Evolutionary conservation across 495 filamentous ascomycete species (phyloP).

Genomic region (Hypomontagnella monticulosa): DNA sequence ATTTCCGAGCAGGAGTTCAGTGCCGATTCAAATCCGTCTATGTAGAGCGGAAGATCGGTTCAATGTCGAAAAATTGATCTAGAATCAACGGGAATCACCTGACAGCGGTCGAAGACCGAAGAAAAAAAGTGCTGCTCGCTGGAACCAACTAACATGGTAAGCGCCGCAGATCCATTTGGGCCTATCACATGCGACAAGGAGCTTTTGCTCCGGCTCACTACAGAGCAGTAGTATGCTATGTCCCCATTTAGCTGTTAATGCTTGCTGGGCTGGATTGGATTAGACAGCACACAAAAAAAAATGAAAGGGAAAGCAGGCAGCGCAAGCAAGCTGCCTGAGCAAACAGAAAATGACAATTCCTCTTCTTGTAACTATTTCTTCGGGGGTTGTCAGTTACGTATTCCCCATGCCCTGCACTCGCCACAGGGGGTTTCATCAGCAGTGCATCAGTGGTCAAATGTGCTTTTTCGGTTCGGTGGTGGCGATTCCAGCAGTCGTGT

Average conservation of each 20-base stretch:
- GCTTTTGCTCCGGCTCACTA: slow-evolving; percentile 50
- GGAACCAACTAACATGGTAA: slow-evolving; percentile 45
- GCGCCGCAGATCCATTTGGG: slow-evolving; percentile 42
- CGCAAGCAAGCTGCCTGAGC: slow-evolving; percentile 33
- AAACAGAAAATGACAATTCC: slow-evolving; percentile 40
- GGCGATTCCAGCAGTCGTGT: slow-evolving; percentile 35
- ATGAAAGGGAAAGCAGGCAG: slow-evolving; percentile 37
- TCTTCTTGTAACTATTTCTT: slow-evolving; percentile 30
- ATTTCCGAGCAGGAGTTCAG: slow-evolving; percentile 5
- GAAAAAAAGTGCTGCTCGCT: slow-evolving; percentile 25
- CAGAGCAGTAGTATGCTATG: slow-evolving; percentile 33
- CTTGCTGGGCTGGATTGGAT: slow-evolving; percentile 21
- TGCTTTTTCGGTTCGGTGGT: slow-evolving; percentile 36
- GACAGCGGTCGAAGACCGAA: slow-evolving; percentile 30
- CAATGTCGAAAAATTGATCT: slow-evolving; percentile 24
- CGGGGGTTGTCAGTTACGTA: slow-evolving; percentile 41
- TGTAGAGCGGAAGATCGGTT: slow-evolving; percentile 25
- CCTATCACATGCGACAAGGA: slow-evolving; percentile 49
- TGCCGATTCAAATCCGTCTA: slow-evolving; percentile 10
- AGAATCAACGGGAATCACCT: slow-evolving; percentile 30
- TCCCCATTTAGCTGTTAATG: slow-evolving; percentile 41
- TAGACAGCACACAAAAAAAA: slow-evolving; percentile 46
- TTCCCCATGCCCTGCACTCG: slow-evolving; percentile 46
- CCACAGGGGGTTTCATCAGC: slow-evolving; percentile 44
- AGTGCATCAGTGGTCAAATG: slow-evolving; percentile 36